Conservation (phyloP, 2,329 filamentous ascomycete species). For the Aspergillus sp. region DNA sequence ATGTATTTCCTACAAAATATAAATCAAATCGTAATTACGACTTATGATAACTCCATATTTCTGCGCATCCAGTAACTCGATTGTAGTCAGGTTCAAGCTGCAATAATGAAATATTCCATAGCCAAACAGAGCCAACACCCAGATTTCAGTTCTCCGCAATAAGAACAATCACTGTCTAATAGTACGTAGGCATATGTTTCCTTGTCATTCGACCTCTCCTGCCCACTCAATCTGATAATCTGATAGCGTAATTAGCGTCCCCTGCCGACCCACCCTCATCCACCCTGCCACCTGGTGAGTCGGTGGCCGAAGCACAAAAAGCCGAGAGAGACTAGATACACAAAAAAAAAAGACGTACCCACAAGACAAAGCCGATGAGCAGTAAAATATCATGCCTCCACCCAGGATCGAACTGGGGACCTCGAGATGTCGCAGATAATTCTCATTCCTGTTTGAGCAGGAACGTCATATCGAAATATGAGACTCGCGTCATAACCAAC, state of each 20-base stretch:
- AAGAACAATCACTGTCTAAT: no score
- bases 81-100: neutral
- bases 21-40: constrained; percentile 17
- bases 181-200: no score
- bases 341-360: neutral
- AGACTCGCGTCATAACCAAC: constrained; percentile 18
- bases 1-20: constrained; percentile 19
- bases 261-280: neutral
- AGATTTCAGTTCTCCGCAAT: no score
- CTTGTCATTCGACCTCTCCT: neutral
- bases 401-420: constrained; percentile 19
- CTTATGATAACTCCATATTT: constrained; percentile 3
- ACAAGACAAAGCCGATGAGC: neutral
- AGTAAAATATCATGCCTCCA: constrained; percentile 8
- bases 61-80: neutral
- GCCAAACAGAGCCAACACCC: no score
- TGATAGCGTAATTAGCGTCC: neutral
- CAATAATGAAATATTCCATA: no score
- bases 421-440: constrained; percentile 12
- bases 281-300: neutral
- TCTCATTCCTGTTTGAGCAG: constrained; percentile 11
- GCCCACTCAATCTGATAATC: neutral
- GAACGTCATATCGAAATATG: constrained; percentile 17
- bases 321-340: neutral
- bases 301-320: neutral